Evolutionary conservation across 73 alveolate genomes (phyloP).

Genomic region (Paramecium primaurelia): DNA sequence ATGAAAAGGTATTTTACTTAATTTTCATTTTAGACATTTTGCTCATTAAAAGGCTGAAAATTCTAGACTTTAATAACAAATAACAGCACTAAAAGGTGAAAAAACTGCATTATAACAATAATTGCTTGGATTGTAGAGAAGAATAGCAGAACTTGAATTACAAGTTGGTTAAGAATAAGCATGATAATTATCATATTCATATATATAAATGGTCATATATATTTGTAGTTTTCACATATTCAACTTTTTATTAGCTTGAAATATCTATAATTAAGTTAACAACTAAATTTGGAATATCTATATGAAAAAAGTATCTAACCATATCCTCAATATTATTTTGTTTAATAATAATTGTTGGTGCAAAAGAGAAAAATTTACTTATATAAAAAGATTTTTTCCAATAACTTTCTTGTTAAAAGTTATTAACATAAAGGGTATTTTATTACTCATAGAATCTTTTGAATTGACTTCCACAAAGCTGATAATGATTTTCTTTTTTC

Average conservation of each 20-base stretch:
- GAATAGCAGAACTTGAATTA: constrained; percentile 86
- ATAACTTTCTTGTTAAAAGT: constrained; percentile 61
- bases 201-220: background rate
- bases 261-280: constrained; percentile 71
- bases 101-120: constrained; percentile 84
- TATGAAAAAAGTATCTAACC: constrained; percentile 69
- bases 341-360: constrained; percentile 43
- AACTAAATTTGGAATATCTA: constrained; percentile 79
- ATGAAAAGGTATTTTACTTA: constrained; percentile 73
- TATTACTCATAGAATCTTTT: constrained; percentile 9
- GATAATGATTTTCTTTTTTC: constrained; percentile 45
- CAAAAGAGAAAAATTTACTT: constrained; percentile 61
- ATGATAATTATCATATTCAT: background rate
- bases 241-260: constrained; percentile 48
- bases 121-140: constrained; percentile 79
- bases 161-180: constrained; percentile 39
- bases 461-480: constrained; percentile 1
- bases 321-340: background rate
- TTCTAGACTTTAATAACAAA: constrained; percentile 76
- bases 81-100: constrained; percentile 83
- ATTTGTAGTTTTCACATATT: background rate
- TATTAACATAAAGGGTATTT: background rate
- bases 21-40: constrained; percentile 55
- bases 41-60: constrained; percentile 84
- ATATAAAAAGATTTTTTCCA: constrained; percentile 10